Conservation (phyloP, 2,329 filamentous ascomycete genomes). For the Neurospora sp. region DNA sequence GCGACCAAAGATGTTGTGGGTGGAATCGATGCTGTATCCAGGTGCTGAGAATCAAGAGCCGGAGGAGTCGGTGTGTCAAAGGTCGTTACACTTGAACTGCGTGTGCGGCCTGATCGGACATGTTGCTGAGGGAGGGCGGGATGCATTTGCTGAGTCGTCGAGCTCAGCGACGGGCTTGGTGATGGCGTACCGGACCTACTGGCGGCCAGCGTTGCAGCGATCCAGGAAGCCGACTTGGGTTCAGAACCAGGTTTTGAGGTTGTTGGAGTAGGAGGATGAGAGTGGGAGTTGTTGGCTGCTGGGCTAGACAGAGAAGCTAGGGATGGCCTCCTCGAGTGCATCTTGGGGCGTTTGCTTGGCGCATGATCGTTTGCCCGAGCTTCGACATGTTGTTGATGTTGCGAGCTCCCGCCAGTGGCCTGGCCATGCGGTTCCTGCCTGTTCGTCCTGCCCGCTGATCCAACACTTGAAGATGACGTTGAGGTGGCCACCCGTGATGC, state of each 20-base stretch:
- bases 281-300: constrained; percentile 1
- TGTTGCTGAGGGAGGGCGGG: neutral
- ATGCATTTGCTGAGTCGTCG: constrained; percentile 10
- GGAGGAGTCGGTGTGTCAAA: constrained; percentile 1
- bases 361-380: neutral
- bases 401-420: neutral
- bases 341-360: neutral
- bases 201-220: constrained; percentile 53
- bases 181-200: constrained; percentile 48
- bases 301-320: constrained; percentile 14
- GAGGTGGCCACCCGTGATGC: neutral
- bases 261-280: constrained; percentile 6
- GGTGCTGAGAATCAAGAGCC: constrained; percentile 14
- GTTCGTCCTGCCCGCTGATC: constrained; percentile 12
- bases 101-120: neutral
- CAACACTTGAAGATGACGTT: neutral
- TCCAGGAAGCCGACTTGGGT: constrained; percentile 43
- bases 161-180: constrained; percentile 26
- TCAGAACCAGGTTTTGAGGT: constrained; percentile 19
- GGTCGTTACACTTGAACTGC: constrained; percentile 15
- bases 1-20: constrained; percentile 56
- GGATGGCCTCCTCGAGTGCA: neutral
- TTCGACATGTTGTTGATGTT: neutral
- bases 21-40: constrained; percentile 48
- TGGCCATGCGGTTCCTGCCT: constrained; percentile 13